phyloP scores from a whole-genome alignment of 306 rosid genomes.

The Cicer pinnatifidum region DNA sequence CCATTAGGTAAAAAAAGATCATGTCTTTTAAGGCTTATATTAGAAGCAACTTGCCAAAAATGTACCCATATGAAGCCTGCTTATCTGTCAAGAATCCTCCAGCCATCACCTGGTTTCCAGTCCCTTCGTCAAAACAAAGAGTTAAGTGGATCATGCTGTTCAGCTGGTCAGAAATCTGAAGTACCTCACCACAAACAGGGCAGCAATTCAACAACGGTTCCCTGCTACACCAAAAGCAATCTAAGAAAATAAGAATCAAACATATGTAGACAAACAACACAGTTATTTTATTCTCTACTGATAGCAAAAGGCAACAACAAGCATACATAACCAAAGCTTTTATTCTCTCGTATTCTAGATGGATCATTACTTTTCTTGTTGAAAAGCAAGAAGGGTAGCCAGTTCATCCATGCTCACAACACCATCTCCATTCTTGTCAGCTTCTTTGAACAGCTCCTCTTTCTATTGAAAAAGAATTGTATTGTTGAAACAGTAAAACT shows the following conservation, averaged over 20 bases:
- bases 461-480: conserved; percentile 61
- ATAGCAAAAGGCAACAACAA: conserved; percentile 25
- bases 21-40: neutral
- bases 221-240: conserved; percentile 61
- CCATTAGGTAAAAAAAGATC: conserved; percentile 25
- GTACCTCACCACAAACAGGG: conserved; percentile 96
- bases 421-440: conserved; percentile 89
- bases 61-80: conserved; percentile 91
- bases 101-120: conserved; percentile 95
- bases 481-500: conserved; percentile 41
- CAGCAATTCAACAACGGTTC: conserved; percentile 81
- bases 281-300: neutral
- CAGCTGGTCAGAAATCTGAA: conserved; percentile 75
- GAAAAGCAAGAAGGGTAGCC: conserved; percentile 85
- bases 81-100: conserved; percentile 97
- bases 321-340: conserved; percentile 30
- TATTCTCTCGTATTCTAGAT: conserved; percentile 37
- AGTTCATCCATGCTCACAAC: conserved; percentile 89
- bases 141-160: conserved; percentile 80
- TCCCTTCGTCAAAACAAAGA: conserved; percentile 94
- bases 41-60: conserved; percentile 37
- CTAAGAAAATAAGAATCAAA: conserved; percentile 41
- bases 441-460: conserved; percentile 89
- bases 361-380: conserved; percentile 81
- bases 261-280: conserved; percentile 7